Base-by-base conservation (phyloP, 2,329 filamentous ascomycete species). In the Piedraia hortae region DNA sequence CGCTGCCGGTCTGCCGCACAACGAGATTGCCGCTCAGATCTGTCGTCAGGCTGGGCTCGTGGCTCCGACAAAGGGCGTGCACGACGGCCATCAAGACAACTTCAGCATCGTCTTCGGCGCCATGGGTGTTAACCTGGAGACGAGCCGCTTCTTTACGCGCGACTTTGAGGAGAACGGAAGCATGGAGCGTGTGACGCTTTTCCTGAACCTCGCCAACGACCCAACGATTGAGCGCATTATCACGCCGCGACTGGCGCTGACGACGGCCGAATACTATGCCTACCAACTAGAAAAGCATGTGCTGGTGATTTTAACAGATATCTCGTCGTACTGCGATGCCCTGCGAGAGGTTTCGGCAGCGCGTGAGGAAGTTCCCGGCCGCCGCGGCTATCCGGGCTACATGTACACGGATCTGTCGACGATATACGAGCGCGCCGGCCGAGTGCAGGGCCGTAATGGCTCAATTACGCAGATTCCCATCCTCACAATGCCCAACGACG, bases 391-490 rank as follows among this genome's bases (percentile, higher is more conserved):
- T 57, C 85, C 85, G 24, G 85, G 85, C 74, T 97, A 97, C 62
- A 97, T 97, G 85, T 97, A 97, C 60, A 97, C 85, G 36, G 88
- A 97, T 65, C 73, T 97, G 67, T 91, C 85, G 28, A 97, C 85
- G 43, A 91, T 97, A 41, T 97, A 97, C 59, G 85, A 97, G 54
- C 80, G 85, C 55, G 85, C 85, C 37, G 85, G 85, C 43, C 85
- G 85, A 72, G 85, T 97, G 22, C 59, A 77, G 42, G 88, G 88
- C 37, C 74, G 88, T 38, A 91, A 93, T 42, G 85, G 88, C 28
- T 97, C 85, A 39, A 97, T 97, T 40, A 97, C 88, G 10, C 85
- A 97, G 54, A 91, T 97, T 40, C 85, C 85, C 28, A 97, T 97
- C 46, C 50, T 97, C 52, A 91, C 85, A 36, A 97, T 97, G 85